Evolutionary conservation across 2,329 filamentous ascomycete species (phyloP), one percentile per base, ranked within the genome.

Genomic region (Leptoxyphium fumago): DNA sequence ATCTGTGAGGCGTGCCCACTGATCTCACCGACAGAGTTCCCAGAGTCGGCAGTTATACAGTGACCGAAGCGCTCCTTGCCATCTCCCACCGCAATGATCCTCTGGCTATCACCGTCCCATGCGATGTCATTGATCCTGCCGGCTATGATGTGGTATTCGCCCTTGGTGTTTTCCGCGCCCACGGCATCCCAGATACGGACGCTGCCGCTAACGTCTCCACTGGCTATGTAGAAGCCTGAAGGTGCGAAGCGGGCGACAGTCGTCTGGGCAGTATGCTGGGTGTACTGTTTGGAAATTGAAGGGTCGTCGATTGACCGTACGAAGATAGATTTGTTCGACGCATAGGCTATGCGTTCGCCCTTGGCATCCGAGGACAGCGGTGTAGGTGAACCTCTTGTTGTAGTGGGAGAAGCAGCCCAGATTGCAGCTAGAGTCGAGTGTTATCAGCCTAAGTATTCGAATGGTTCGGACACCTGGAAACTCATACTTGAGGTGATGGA

Each of bases 81-180:
- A 55, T 96, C 84, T 39, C 91, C 91, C 5, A 98, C 89, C 2
- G 89, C 91, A 57, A 96, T 95, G 59, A 98, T 82, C 41, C 91
- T 82, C 69, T 95, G 88, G 48, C 84, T 94, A 65, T 98, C 91
- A 45, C 88, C 89, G 58, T 96, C 91, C 88, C 91, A 98, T 1
- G 87, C 89, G 52, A 98, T 78, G 62, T 98, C 91, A 61, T 94
- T 94, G 66, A 98, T 89, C 43, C 85, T 82, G 10, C 91, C 91
- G 29, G 84, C 87, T 57, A 96, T 88, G 65, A 96, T 95, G 59
- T 79, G 75, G 65, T 94, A 96, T 64, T 96, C 89, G 52, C 88
- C 85, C 64, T 93, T 94, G 39, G 86, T 94, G 57, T 81, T 84
- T 39, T 87, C 87, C 53, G 86, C 84, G 44, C 89, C 81, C 10